Base-by-base conservation (phyloP, 139 green algal species). In the Pycnococcus provasolii region DNA sequence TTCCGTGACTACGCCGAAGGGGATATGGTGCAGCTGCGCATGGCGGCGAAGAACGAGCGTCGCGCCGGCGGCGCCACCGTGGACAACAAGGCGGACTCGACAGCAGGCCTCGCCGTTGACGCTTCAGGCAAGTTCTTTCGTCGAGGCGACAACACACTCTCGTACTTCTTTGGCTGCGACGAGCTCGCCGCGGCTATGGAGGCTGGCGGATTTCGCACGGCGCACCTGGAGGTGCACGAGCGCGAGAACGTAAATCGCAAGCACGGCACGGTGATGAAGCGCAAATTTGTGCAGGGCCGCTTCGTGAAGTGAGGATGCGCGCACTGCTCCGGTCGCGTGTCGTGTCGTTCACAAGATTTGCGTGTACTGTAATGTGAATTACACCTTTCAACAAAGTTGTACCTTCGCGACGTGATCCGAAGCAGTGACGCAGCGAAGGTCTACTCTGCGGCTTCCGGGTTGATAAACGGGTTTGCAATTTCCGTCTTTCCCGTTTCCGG, bases 401-500 rank as follows among this genome's bases (percentile, higher is more conserved):
- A 26, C 26, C 26, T 26, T 26, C 26, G 26, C 26, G 26, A 26
- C 26, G 26, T 26, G 26, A 26, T 26, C 26, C 26, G 26, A 26
- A 26, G 26, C 26, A 26, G 26, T 26, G 26, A 26, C 26, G 26
- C 26, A 26, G 26, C 26, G 26, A 26, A 26, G 26, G 26, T 26
- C 26, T 26, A 26, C 26, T 26, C 26, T 26, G 26, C 26, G 26
- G 26, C 65, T 13, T 76, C 71, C 50, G 26, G 45, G 41, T 53
- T 60, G 53, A 79, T 58, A 69, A 94, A 94, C 45, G 87, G 87
- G 70, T 94, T 94, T 4, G 80, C 85, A 45, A 97, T 94, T 67
- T 95, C 85, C 74, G 95, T 84, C 43, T 85, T 89, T 15, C 91
- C 91, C 2, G 79, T 62, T 1, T 83, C 90, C 1, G 90, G 90